Percentiles rank a stretch among this genome's conserved stretches.
These are phyloP conservation scores for Saccharomycopsis hybrid DNA, from an alignment of 1,139 yeast species.

Conservation along the genomic window DNA sequence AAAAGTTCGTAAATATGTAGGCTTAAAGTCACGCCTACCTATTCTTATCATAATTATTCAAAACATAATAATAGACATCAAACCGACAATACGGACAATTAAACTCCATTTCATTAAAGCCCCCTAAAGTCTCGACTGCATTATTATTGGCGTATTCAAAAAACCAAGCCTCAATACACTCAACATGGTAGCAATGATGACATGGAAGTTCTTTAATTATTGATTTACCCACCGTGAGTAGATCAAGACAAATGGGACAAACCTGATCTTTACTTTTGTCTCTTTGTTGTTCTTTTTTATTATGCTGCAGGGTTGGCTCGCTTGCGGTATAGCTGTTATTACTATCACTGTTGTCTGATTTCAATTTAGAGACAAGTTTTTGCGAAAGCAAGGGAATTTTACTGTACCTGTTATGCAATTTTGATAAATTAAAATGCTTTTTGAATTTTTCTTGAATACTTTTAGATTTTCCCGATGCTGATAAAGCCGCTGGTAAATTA, in stretches of 20 bases:
- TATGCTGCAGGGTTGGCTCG: not conserved
- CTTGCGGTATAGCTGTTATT: too few species aligned
- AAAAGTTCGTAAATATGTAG: too few species aligned
- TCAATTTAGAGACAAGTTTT: too few species aligned
- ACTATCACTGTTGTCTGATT: too few species aligned
- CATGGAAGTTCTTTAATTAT: constrained; percentile 31
- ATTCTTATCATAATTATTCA: not conserved
- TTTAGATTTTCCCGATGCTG: too few species aligned
- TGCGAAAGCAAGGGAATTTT: too few species aligned
- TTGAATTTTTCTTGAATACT: not conserved
- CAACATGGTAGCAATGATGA: constrained; percentile 37
- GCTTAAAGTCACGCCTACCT: too few species aligned
- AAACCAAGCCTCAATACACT: constrained; percentile 37
- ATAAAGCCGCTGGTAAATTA: too few species aligned
- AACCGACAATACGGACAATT: constrained; percentile 9
- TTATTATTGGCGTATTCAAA: not conserved
- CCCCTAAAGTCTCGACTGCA: not conserved
- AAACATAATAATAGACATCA: constrained; percentile 5
- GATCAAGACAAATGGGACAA: constrained; percentile 9
- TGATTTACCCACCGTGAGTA: not conserved
- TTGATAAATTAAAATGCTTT: not conserved
- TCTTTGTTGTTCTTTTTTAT: not conserved
- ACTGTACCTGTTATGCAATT: not conserved
- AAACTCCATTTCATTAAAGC: not conserved
- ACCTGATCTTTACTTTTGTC: not conserved